Conservation (phyloP, 2,329 filamentous ascomycete genomes). For the Raffaelea albimanens region DNA sequence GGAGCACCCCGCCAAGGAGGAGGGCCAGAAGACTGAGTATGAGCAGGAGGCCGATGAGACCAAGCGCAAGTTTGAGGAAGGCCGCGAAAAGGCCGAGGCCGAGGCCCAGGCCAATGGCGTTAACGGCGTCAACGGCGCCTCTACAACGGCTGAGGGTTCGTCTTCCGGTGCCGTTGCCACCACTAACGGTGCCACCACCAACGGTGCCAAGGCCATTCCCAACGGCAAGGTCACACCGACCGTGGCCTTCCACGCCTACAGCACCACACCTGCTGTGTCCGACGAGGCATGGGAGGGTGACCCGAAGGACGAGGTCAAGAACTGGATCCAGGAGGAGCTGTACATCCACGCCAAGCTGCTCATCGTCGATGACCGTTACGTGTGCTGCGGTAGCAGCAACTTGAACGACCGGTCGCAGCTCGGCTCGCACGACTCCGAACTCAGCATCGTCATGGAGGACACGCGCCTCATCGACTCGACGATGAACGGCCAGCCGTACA, state of each 20-base stretch:
- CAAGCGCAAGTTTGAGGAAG: slow-evolving; percentile 42
- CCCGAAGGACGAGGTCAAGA: slow-evolving; percentile 66
- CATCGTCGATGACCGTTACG: slow-evolving; percentile 78
- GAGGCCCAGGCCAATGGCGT: neutral
- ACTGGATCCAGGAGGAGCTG: slow-evolving; percentile 91
- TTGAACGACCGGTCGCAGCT: slow-evolving; percentile 86
- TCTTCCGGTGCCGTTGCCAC: too few species aligned
- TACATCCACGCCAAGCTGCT: slow-evolving; percentile 91
- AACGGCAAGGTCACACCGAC: slow-evolving; percentile 27
- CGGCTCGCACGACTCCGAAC: slow-evolving; percentile 82
- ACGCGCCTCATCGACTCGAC: slow-evolving; percentile 57
- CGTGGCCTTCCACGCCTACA: slow-evolving; percentile 76
- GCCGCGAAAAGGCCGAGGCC: neutral
- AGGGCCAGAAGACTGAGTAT: slow-evolving; percentile 26
- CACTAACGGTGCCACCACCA: neutral
- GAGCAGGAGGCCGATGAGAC: slow-evolving; percentile 32
- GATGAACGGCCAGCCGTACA: slow-evolving; percentile 72
- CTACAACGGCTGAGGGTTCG: too few species aligned
- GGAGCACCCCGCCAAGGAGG: slow-evolving; percentile 20
- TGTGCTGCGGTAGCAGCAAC: slow-evolving; percentile 80
- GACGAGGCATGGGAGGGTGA: slow-evolving; percentile 72
- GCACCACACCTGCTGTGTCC: slow-evolving; percentile 46
- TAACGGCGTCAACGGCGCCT: neutral
- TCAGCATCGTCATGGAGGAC: slow-evolving; percentile 86
- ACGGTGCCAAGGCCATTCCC: neutral